Base-by-base conservation (phyloP, 306 rosid species). In the Cotoneaster glaucophyllus region DNA sequence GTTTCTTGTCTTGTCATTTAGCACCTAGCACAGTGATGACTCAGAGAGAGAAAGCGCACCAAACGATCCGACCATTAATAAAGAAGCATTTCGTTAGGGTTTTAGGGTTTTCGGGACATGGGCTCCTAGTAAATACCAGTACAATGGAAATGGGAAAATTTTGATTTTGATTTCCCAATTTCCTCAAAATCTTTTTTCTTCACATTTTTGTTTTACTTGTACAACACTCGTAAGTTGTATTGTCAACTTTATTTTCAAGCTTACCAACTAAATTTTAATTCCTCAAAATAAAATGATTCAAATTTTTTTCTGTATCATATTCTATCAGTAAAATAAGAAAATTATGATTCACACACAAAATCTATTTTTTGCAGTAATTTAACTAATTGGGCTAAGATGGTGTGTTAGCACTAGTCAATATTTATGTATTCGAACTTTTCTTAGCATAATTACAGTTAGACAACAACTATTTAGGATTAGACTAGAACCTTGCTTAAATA, bases 1-100 rank as follows among this genome's bases (percentile, higher is more conserved):
- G 92, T 86, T 82, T 79, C 82, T 73, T 83, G 90, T 88, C 87
- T 87, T 88, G 94, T 90, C 97, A 84, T 79, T 61, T 86, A 92
- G 89, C 90, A 82, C 86, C 77, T 75, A 39, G 79, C 84, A 70
- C 76, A 50, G 84, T 43, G 58, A 48, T 48, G 54, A 9, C 64
- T 15, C 63, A 59, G 71, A 1, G 18, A 29, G 69, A 44, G 72
- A 79, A 8, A 17, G 79, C 56, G 80, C 59, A 73, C 83, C 88
- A 89, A 65, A 34, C 82, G 44, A 56, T 18, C 24, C 74, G 69
- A 72, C 90, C 90, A 84, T 73, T 79, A 69, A 79, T 68, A 65
- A 66, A 67, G 69, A 74, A 79, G 74, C 88, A 84, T 78, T 74
- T 87, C 84, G 86, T 80, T 85, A 25, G 26, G 26, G 1, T 25